Evolutionary conservation across 1,284 basidiomycete species (phyloP), one percentile per base, ranked within the genome.

Genomic region (Cryptococcus sp.): DNA sequence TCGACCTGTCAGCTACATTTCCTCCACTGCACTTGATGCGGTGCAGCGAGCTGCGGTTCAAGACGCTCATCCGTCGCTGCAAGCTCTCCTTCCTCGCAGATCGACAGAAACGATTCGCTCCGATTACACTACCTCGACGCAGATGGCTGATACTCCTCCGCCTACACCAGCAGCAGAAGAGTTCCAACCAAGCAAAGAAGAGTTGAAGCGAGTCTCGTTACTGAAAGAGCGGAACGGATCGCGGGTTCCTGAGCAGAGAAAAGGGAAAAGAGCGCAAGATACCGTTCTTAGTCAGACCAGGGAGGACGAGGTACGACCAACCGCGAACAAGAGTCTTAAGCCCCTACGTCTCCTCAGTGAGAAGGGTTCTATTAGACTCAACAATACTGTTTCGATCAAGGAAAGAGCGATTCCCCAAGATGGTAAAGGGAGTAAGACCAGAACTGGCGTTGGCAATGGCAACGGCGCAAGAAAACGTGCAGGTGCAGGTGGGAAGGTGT

Each of bases 71-170:
- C 60, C 56, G 17, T 56, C 60, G 17, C 25, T 63, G 17, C 59
- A 61, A 38, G 43, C 37, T 5, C 54, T 59, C 20, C 23, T 64
- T 29, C 54, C 60, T 13, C 50, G 54, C 13, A 59, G 52, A 47
- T 65, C 65, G 1, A 62, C 51, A 26, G 66, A 68, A 29, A 65
- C 68, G 15, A 48, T 67, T 2, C 44, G 53, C 25, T 58, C 55
- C 5, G 52, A 50, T 11, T 22, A 26, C 13, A 56, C 56, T 5
- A 37, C 52, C 26, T 44, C 46, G n/a, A 17, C 45, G 34, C 23
- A 50, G 15, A n/a, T n/a, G n/a, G 29, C 44, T 6, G 43, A 10
- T 25, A 52, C 38, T 2, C 44, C 15, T 34, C 37, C 8, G 46
- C 43, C 4, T 37, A 20, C 53, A 11, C 49, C 52, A 6, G 48